Conservation (phyloP, 75 land plant species). For the Larix kaempferi region DNA sequence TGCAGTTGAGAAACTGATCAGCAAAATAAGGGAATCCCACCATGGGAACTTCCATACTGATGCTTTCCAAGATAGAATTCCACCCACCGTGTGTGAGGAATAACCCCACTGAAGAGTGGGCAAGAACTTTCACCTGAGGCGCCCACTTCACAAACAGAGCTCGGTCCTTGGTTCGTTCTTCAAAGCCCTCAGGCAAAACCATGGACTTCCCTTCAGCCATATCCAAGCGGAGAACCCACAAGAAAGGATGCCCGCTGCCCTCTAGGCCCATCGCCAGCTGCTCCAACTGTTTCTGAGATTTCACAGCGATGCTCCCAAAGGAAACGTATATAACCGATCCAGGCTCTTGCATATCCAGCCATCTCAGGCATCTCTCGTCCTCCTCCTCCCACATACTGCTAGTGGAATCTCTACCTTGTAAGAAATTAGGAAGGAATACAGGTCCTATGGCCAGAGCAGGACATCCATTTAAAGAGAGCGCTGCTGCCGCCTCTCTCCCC, state of each 20-base stretch:
- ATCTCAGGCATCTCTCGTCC: constrained; percentile 18
- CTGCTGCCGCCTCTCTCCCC: too few relatives aligned
- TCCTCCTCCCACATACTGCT: background rate
- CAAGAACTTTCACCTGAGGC: constrained; percentile 29
- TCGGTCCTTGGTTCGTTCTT: constrained; percentile 8
- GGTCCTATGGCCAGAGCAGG: too few relatives aligned
- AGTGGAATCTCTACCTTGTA: too few relatives aligned
- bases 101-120: constrained; percentile 31
- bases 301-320: constrained; percentile 21
- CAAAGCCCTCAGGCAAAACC: constrained; percentile 17
- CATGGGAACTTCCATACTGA: constrained; percentile 41
- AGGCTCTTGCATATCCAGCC: constrained; percentile 35
- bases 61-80: constrained; percentile 53
- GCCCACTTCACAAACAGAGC: constrained; percentile 32
- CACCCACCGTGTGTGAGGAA: constrained; percentile 56
- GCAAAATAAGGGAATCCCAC: constrained; percentile 47
- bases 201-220: background rate
- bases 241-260: constrained; percentile 21
- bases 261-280: constrained; percentile 18
- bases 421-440: too few relatives aligned
- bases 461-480: too few relatives aligned
- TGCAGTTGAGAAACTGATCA: constrained; percentile 39
- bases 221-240: constrained; percentile 40
- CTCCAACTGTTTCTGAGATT: constrained; percentile 9
- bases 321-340: constrained; percentile 27